Base-by-base conservation (phyloP, 1,284 basidiomycete species). In the Coriolopsis trogii region DNA sequence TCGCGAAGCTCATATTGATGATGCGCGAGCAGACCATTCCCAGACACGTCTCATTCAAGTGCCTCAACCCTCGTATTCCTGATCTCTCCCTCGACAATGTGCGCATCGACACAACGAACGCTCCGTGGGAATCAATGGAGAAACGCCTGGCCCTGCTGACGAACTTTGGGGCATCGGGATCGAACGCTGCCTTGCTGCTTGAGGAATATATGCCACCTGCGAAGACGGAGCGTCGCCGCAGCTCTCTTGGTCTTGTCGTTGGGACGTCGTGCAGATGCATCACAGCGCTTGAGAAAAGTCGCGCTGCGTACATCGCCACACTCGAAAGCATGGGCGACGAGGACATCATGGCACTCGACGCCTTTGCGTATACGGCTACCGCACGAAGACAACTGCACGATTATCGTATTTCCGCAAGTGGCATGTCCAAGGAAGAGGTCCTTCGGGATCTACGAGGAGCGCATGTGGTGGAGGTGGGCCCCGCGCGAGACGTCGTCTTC, bases 101-200 rank as follows among this genome's bases (percentile, higher is more conserved):
- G 1, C 46, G 75, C 26, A 86, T 89, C 47, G 70, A 79, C 55
- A 77, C 67, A 0, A 49, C 59, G 13, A 55, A 69, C 0, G 59
- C 64, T 0, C 61, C 70, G 2, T 88, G 86, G 85, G 39, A 45
- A 9, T 62, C 70, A 12, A 60, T 67, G 3, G 60, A 59, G 15
- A 65, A 68, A 4, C 74, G 85, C 4, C 58, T 83, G 4, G 85
- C 85, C 0, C 59, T 89, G 16, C 70, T 89, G 41, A 89, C 86
- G 59, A 90, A 89, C 60, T 90, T 88, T 58, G 87, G 87, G 16
- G 87, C 87, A 0, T 76, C 87, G 18, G 87, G 87, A 0, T 87
- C 86, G 9, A 90, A 89, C 52, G 75, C 77, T 1, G 80, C 84
- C 0, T 59, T 87, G 12, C 47, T 89, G 6, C 60, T 89, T 1